These are phyloP conservation scores for Taxawa tesnikishii DNA, from an alignment of 2,329 filamentous ascomycete species.

Conservation along the genomic window DNA sequence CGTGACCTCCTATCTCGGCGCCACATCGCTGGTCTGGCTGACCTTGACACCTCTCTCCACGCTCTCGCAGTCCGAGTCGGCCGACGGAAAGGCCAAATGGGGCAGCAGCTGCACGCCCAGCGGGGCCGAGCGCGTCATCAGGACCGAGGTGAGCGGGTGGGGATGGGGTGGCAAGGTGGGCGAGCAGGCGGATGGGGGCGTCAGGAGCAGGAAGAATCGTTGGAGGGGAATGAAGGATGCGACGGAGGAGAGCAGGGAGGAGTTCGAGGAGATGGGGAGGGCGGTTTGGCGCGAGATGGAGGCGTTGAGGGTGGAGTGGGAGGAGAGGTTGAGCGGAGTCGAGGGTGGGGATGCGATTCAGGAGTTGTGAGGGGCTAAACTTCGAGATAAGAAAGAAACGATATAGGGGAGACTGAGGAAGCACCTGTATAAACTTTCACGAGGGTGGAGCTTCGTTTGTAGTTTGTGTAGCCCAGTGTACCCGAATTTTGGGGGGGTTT, in stretches of 20 bases:
- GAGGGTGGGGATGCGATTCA: too few species aligned
- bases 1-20: slow-evolving; percentile 62
- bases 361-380: too few species aligned
- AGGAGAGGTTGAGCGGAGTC: slow-evolving; percentile 27
- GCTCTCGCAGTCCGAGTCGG: slow-evolving; percentile 42
- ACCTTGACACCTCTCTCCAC: slow-evolving; percentile 53
- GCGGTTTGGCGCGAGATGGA: slow-evolving; percentile 28
- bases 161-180: slow-evolving; percentile 48
- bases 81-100: slow-evolving; percentile 62
- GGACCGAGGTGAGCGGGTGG: slow-evolving; percentile 81
- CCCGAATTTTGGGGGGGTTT: too few species aligned
- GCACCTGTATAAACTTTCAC: too few species aligned
- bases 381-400: too few species aligned
- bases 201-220: slow-evolving; percentile 39
- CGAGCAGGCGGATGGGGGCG: slow-evolving; percentile 29
- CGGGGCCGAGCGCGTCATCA: slow-evolving; percentile 51
- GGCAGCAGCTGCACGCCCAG: slow-evolving; percentile 55
- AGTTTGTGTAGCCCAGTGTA: too few species aligned
- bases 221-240: slow-evolving; percentile 45
- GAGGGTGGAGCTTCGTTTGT: too few species aligned
- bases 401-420: too few species aligned
- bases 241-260: slow-evolving; percentile 57
- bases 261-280: slow-evolving; percentile 54
- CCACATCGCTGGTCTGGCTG: slow-evolving; percentile 66
- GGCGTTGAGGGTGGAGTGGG: slow-evolving; percentile 22